Conservation (phyloP, 1,139 yeast genomes). For the Taphrina betulina region DNA sequence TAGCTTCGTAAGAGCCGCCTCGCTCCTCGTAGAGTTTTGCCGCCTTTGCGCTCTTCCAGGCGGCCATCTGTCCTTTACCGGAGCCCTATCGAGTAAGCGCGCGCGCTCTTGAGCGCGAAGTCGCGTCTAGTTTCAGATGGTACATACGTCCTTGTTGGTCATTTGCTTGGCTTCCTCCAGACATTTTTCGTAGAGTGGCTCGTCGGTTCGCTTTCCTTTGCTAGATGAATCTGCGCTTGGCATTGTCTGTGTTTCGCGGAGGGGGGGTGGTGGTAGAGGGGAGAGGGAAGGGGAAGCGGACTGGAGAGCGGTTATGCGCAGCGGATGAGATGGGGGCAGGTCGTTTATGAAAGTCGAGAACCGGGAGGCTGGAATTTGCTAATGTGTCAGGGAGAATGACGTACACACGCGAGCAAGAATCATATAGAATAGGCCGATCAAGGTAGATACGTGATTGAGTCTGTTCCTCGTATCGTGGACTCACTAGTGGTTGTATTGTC, state of each 20-base stretch:
- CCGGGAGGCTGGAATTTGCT: too few relatives aligned
- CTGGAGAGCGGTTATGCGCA: not conserved
- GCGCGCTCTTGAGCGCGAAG: too few relatives aligned
- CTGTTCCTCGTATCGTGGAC: too few relatives aligned
- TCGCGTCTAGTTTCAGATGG: too few relatives aligned
- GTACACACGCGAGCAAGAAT: too few relatives aligned
- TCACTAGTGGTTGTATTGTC: too few relatives aligned
- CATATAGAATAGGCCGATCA: too few relatives aligned
- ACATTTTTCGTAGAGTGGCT: constrained; percentile 29
- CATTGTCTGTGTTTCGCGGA: constrained; percentile 1
- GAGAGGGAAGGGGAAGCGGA: constrained; percentile 10
- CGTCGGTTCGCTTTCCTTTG: constrained; percentile 31
- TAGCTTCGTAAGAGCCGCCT: constrained; percentile 29
- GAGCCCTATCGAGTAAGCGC: constrained; percentile 27
- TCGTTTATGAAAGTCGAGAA: too few relatives aligned
- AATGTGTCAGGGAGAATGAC: too few relatives aligned
- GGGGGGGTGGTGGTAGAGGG: not conserved
- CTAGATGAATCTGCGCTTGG: constrained; percentile 27
- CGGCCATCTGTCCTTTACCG: constrained; percentile 32
- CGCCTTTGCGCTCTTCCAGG: constrained; percentile 30
- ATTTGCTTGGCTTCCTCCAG: constrained; percentile 26
- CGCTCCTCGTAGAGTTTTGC: constrained; percentile 31
- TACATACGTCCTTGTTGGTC: constrained; percentile 24
- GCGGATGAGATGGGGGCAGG: not conserved
- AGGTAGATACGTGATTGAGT: too few relatives aligned